Percentiles rank a stretch among this genome's conserved stretches.
phyloP scores from a whole-genome alignment of 2,329 filamentous ascomycete genomes.

The Drechslerella coelobrocha region DNA sequence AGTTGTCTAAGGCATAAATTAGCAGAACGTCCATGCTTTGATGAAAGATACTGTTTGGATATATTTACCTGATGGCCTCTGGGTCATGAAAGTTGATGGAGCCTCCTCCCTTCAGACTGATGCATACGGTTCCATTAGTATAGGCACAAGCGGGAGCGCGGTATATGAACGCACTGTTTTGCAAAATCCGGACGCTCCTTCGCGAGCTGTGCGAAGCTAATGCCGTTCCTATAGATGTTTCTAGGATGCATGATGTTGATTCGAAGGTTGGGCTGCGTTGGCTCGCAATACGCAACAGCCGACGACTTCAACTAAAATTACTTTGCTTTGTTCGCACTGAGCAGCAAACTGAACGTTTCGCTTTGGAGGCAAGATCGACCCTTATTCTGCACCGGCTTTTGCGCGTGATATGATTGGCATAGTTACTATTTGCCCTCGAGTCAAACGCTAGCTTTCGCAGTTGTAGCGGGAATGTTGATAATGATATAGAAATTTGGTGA shows the following conservation, averaged over 20 bases:
- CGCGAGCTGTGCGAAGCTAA: conserved; percentile 70
- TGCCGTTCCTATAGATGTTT: conserved; percentile 65
- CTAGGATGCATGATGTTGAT: conserved; percentile 54
- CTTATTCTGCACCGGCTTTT: too few relatives aligned
- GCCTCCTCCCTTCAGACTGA: conserved; percentile 63
- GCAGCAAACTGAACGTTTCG: too few relatives aligned
- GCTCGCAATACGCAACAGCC: conserved; percentile 11
- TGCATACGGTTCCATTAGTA: neutral
- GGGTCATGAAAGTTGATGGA: conserved; percentile 83
- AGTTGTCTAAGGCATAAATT: conserved; percentile 63
- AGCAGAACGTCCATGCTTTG: neutral
- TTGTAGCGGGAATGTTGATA: neutral
- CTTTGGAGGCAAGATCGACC: too few relatives aligned
- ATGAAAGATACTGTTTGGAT: neutral
- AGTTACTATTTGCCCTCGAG: too few relatives aligned
- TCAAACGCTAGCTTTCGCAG: too few relatives aligned
- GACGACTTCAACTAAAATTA: too few relatives aligned
- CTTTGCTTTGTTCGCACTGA: too few relatives aligned
- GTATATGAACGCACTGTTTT: conserved; percentile 57
- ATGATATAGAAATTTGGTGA: neutral
- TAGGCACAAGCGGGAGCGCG: neutral
- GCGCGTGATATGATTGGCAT: too few relatives aligned
- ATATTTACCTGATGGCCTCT: conserved; percentile 71
- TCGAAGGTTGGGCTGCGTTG: conserved; percentile 16
- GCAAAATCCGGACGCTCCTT: conserved; percentile 67